Base-by-base conservation (phyloP, 805 yeast species). In the Saccharomycopsis olivae region DNA sequence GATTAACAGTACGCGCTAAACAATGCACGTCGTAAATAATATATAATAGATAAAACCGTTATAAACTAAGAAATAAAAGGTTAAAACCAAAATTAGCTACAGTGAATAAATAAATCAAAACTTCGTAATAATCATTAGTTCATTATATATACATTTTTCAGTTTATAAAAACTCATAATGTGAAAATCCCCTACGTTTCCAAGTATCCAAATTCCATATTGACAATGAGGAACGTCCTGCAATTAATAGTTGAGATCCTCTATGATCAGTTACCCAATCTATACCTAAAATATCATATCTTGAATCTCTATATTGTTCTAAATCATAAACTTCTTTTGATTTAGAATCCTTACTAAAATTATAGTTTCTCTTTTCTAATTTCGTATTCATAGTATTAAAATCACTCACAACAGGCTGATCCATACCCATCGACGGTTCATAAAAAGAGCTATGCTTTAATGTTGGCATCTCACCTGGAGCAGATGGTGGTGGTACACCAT, bases 141-240 rank as follows among this genome's bases (percentile, higher is more conserved):
- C n/a, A n/a, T n/a, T n/a, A n/a, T n/a, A n/a, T n/a, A n/a, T n/a
- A n/a, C n/a, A n/a, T n/a, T n/a, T n/a, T n/a, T n/a, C n/a, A n/a
- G n/a, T n/a, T n/a, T n/a, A n/a, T n/a, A n/a, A n/a, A 17, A 19
- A 17, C 10, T 31, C 35, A 23, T 8, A 23, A 23, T 10, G 10
- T 10, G 6, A 6, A 23, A 23, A 23, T 6, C 10, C 10, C 43
- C 80, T 61, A 51, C 84, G 63, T 23, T 73, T 71, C 69, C 76
- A 69, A 13, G 73, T 66, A 50, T 80, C 81, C 35, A 83, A 68
- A 32, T 71, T 73, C 87, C 89, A 83, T 48, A 68, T 65, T 34
- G 77, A 64, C 16, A 84, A 61, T 33, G 70, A 73, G 9, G 32
- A 21, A 44, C 74, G 78, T 38, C 75, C 68, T 1, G 84, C 88